Conservation (phyloP, 768 basidiomycete genomes). For the Trametes elegans region DNA sequence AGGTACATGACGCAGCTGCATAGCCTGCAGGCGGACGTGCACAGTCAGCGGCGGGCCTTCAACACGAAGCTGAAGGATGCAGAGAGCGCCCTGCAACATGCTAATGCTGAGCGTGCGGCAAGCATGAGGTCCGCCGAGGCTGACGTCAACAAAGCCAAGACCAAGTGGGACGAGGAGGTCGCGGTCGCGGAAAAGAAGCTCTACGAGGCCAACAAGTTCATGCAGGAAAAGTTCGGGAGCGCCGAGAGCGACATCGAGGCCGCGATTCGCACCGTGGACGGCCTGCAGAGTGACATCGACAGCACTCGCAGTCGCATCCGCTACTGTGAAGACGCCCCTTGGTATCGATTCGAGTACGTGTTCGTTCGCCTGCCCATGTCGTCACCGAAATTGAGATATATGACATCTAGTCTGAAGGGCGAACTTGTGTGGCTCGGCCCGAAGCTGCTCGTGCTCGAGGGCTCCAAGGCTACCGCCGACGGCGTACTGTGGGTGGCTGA, state of each 20-base stretch:
- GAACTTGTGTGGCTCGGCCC: not conserved
- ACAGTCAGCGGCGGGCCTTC: not conserved
- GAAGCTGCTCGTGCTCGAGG: not conserved
- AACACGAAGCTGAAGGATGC: not conserved
- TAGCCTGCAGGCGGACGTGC: not conserved
- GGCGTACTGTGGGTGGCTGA: not conserved
- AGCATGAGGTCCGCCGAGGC: not conserved
- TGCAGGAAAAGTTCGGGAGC: not conserved
- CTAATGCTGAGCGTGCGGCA: not conserved
- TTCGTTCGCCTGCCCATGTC: not conserved
- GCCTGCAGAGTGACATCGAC: not conserved
- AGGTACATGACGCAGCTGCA: not conserved
- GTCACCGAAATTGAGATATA: not conserved
- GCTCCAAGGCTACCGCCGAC: not conserved
- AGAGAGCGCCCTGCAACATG: not conserved
- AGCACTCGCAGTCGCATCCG: not conserved
- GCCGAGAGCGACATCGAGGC: not conserved
- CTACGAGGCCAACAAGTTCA: not conserved
- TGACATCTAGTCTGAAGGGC: not conserved
- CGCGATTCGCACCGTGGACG: not conserved
- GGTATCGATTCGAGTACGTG: not conserved
- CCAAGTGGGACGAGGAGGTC: not conserved
- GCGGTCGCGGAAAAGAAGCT: not conserved
- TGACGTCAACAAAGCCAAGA: not conserved
- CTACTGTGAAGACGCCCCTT: not conserved